Evolutionary conservation across 306 rosid genomes (phyloP).

Genomic region (Boehmeria nivea): DNA sequence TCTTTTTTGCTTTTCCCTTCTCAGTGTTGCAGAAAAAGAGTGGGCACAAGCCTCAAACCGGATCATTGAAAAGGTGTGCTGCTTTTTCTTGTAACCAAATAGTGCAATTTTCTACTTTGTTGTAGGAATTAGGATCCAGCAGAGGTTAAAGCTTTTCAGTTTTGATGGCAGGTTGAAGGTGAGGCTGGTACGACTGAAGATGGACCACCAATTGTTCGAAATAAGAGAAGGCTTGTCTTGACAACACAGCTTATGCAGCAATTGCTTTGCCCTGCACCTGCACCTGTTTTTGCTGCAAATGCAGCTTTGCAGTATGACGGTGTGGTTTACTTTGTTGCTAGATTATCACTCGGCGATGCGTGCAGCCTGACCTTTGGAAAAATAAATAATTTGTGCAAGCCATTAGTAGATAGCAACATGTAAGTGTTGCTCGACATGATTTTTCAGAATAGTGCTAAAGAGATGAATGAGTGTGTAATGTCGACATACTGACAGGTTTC

Average conservation of each 20-base stretch:
- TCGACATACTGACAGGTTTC: background rate
- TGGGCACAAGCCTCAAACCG: too few species aligned
- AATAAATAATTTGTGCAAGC: conserved; percentile 13
- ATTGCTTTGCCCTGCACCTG: conserved; percentile 38
- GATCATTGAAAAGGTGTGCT: conserved; percentile 40
- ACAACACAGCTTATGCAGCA: conserved; percentile 48
- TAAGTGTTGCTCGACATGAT: conserved; percentile 25
- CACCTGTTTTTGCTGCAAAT: conserved; percentile 33
- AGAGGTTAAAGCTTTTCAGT: conserved; percentile 7
- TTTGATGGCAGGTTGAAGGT: conserved; percentile 37
- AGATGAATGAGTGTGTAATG: background rate
- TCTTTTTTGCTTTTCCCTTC: too few species aligned
- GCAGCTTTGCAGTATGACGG: conserved; percentile 34
- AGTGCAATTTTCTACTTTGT: background rate
- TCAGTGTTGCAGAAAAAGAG: too few species aligned
- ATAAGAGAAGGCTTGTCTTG: conserved; percentile 44
- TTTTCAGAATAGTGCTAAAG: background rate
- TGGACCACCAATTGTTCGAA: conserved; percentile 19
- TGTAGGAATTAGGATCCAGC: background rate
- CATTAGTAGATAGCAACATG: conserved; percentile 21
- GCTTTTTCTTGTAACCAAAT: conserved; percentile 1
- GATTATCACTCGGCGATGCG: conserved; percentile 38
- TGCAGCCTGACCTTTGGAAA: conserved; percentile 36
- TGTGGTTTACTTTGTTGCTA: conserved; percentile 33
- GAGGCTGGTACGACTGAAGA: conserved; percentile 31